Conservation (phyloP, 768 basidiomycete genomes). For the Panaeolus papilionaceus region DNA sequence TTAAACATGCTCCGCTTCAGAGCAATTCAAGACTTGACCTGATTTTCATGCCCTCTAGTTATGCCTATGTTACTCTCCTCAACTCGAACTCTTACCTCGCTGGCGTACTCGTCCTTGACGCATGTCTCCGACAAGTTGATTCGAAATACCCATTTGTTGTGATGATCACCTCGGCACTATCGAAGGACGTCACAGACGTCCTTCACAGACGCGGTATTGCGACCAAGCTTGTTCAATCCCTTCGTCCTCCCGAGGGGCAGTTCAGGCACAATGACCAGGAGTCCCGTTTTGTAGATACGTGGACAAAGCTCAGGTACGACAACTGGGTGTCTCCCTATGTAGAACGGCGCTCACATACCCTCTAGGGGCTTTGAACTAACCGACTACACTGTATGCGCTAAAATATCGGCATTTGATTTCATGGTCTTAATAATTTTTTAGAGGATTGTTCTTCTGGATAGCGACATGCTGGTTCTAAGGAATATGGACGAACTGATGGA, state of each 20-base stretch:
- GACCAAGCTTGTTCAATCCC: conserved; percentile 62
- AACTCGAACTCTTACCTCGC: conserved; percentile 74
- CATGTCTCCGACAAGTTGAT: conserved; percentile 57
- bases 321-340: conserved; percentile 5
- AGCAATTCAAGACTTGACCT: conserved; percentile 19
- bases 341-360: background rate
- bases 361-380: conserved; percentile 7
- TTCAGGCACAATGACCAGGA: conserved; percentile 49
- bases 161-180: conserved; percentile 70
- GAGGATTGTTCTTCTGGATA: conserved; percentile 81
- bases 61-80: conserved; percentile 80
- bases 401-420: conserved; percentile 59
- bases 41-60: conserved; percentile 30
- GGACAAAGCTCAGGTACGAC: conserved; percentile 67
- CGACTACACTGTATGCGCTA: conserved; percentile 45
- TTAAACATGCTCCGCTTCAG: conserved; percentile 29
- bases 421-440: background rate
- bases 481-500: conserved; percentile 85
- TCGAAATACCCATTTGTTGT: conserved; percentile 81
- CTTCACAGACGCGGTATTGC: conserved; percentile 60
- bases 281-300: conserved; percentile 68
- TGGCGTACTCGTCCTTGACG: conserved; percentile 65
- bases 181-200: conserved; percentile 53
- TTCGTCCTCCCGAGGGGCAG: conserved; percentile 54
- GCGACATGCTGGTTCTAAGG: conserved; percentile 83